phyloP scores from a whole-genome alignment of 345 rosid species.

The Syzygium aromaticum region DNA sequence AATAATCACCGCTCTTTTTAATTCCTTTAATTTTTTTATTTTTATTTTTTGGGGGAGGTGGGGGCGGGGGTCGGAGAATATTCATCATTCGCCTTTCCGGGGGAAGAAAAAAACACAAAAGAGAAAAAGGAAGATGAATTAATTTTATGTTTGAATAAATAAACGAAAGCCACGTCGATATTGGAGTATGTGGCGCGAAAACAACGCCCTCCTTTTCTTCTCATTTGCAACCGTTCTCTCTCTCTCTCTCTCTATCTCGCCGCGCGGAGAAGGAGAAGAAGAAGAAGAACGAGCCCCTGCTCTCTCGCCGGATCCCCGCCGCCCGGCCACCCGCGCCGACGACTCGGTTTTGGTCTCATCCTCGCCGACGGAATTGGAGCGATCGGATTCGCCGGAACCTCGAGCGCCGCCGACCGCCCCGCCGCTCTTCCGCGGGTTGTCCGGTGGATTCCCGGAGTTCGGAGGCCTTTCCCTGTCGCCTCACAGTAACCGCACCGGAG shows the following conservation, averaged over 20 bases:
- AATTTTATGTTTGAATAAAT: neutral
- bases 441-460: neutral
- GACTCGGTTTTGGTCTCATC: neutral
- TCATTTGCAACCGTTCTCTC: slow-evolving; percentile 19
- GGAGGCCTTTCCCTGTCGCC: neutral
- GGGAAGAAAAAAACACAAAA: neutral
- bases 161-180: neutral
- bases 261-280: neutral
- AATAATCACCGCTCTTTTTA: neutral
- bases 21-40: neutral
- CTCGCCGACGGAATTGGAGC: neutral
- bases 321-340: neutral
- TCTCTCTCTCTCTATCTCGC: neutral
- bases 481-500: neutral
- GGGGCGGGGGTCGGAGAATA: neutral
- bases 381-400: neutral
- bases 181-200: slow-evolving; percentile 74
- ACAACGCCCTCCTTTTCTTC: slow-evolving; percentile 25
- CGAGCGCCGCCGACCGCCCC: neutral
- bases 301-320: neutral
- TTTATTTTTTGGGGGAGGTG: neutral
- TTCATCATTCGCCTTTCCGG: neutral
- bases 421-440: neutral
- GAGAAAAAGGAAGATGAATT: neutral
- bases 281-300: neutral